Evolutionary conservation across 768 basidiomycete species (phyloP).

Genomic region (Agaricus blazei): DNA sequence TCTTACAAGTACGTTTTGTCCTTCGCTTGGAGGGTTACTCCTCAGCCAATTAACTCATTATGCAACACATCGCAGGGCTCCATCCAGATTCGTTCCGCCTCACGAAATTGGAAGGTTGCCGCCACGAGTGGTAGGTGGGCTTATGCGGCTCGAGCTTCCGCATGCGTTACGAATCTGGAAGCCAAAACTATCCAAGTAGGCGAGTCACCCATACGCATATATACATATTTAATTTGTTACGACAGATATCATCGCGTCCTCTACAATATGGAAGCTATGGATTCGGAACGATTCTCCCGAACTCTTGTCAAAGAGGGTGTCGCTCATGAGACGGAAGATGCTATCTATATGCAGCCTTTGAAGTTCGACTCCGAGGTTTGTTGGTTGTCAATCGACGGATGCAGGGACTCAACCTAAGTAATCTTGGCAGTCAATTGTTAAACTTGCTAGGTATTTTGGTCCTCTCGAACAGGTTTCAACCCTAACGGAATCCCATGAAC

Average conservation of each 20-base stretch:
- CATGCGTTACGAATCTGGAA: constrained; percentile 58
- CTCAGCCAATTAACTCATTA: constrained; percentile 2
- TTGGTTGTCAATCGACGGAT: background rate
- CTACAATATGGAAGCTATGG: constrained; percentile 54
- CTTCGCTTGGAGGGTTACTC: background rate
- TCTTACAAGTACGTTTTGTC: constrained; percentile 58
- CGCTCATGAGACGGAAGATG: constrained; percentile 17
- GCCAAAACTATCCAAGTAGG: constrained; percentile 47
- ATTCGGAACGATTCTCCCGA: constrained; percentile 30
- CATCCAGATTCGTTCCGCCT: constrained; percentile 1
- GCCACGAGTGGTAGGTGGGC: constrained; percentile 26
- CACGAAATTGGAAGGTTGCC: constrained; percentile 23
- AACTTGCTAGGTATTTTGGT: constrained; percentile 58
- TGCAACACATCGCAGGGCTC: background rate
- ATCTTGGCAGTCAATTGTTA: constrained; percentile 40
- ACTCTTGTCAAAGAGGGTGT: constrained; percentile 15
- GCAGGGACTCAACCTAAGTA: background rate
- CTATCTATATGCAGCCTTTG: constrained; percentile 51
- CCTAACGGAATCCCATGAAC: background rate
- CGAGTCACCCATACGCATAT: background rate
- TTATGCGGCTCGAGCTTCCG: constrained; percentile 44
- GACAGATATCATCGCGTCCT: constrained; percentile 36
- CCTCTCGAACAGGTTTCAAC: constrained; percentile 50
- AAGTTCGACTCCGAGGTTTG: constrained; percentile 55
- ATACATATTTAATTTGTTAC: background rate